These are phyloP conservation scores for Ammopiptanthus mongolicus DNA, from an alignment of 306 rosid species.

Conservation along the genomic window DNA sequence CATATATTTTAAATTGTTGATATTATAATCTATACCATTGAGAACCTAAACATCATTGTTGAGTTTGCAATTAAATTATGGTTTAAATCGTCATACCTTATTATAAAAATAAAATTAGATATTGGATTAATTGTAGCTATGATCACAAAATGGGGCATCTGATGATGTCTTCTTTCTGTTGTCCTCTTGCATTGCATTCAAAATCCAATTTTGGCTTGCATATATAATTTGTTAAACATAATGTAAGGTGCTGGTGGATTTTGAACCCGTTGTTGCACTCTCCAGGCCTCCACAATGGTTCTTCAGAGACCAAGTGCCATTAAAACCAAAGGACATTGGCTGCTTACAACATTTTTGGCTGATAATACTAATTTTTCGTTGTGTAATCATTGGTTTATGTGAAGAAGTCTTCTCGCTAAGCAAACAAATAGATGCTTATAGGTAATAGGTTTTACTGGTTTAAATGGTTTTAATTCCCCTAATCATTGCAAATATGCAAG, in stretches of 20 bases:
- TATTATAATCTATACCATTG: neutral
- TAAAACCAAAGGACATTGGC: neutral
- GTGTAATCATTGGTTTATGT: neutral
- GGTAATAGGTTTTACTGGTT: neutral
- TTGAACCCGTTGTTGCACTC: neutral
- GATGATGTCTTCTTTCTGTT: neutral
- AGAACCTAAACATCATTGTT: slow-evolving; percentile 4
- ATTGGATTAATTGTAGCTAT: neutral
- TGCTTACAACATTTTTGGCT: neutral
- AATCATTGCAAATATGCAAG: neutral
- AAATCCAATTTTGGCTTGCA: neutral
- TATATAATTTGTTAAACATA: neutral
- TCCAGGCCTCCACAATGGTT: neutral
- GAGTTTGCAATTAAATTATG: neutral
- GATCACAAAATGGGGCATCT: slow-evolving; percentile 19
- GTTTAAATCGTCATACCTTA: neutral
- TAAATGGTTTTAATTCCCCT: neutral
- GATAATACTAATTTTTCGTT: neutral
- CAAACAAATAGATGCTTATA: neutral
- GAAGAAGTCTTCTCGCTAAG: neutral
- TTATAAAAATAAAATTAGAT: neutral
- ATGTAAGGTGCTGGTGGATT: neutral
- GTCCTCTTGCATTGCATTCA: slow-evolving; percentile 9
- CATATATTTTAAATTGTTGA: neutral
- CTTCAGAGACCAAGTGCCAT: neutral